Base-by-base conservation (phyloP, 2,329 filamentous ascomycete species). In the Pleochaeta shiraiana region DNA sequence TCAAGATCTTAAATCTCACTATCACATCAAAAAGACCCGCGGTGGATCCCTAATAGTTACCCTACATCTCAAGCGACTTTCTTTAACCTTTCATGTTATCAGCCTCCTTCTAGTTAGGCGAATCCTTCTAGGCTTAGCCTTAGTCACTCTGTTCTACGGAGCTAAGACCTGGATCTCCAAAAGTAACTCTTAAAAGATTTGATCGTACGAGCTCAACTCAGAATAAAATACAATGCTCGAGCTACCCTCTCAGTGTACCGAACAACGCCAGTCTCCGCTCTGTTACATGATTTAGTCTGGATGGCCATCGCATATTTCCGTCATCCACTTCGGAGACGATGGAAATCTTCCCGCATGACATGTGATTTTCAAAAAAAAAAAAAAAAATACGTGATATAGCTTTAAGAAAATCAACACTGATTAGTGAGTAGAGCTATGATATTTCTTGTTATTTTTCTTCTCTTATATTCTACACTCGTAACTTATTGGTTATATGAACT, bases 91-190 rank as follows among this genome's bases (percentile, higher is more conserved):
- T 57, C 24, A 19, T 26, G 50, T 7, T 57, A 31, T 57, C 24
- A 24, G 19, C 21, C 50, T 26, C 19, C 50, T 57, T 26, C 9
- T 57, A 26, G n/a, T 57, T 26, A n/a, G 50, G 14, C 50, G 30
- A 57, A 57, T 26, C 16, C 16, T 57, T 26, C 50, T 26, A 31
- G 50, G 50, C 1, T n/a, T 26, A 57, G 24, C 50, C 53, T 57
- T 57, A 28, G 53, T 26, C 2, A 57, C 53, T 30, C 53, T 57
- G 11, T 57, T 57, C 7, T 30, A 28, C 26, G 24, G 53, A 30
- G 53, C 53, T n/a, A 26, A 57, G 53, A 57, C 53, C 26, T 57
- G 53, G 53, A 12, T 28, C n/a, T 57, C 53, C 28, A 57, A 57
- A 11, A 57, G 31, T 57, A 57, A n/a, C n/a, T 26, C 11, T 57